Evolutionary conservation across 176 grass and related monocot species (phyloP).

Genomic region (Triticum urartu): DNA sequence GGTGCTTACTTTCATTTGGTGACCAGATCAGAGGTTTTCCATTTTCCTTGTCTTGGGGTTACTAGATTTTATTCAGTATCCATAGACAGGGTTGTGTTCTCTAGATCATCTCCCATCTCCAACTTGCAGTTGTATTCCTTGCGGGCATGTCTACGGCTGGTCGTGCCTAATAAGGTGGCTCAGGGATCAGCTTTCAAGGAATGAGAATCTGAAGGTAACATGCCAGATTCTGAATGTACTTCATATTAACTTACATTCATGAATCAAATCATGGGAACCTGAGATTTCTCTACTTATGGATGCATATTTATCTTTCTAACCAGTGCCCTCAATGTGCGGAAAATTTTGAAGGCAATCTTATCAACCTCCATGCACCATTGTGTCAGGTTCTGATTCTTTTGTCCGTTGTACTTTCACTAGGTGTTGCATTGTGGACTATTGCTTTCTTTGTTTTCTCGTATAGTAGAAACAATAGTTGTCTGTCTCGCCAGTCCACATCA

Average conservation of each 20-base stretch:
- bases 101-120: too few relatives aligned
- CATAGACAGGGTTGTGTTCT: too few relatives aligned
- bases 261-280: not conserved
- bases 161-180: conserved; percentile 4
- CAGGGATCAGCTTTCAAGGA: not conserved
- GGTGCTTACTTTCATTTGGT: too few relatives aligned
- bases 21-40: too few relatives aligned
- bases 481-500: not conserved
- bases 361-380: conserved; percentile 50
- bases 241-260: not conserved
- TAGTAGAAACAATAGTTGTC: not conserved
- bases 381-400: not conserved
- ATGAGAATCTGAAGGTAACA: not conserved
- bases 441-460: not conserved
- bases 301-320: not conserved
- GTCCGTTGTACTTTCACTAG: not conserved
- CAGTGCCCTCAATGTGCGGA: conserved; percentile 62
- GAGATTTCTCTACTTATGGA: not conserved
- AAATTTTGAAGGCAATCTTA: conserved; percentile 38
- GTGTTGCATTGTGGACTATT: not conserved
- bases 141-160: not conserved
- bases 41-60: too few relatives aligned
- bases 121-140: not conserved
- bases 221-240: not conserved
- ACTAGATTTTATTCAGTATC: too few relatives aligned